Evolutionary conservation across 2,329 filamentous ascomycete species (phyloP), one percentile per base, ranked within the genome.

Genomic region (Plectosphaerella sp.): DNA sequence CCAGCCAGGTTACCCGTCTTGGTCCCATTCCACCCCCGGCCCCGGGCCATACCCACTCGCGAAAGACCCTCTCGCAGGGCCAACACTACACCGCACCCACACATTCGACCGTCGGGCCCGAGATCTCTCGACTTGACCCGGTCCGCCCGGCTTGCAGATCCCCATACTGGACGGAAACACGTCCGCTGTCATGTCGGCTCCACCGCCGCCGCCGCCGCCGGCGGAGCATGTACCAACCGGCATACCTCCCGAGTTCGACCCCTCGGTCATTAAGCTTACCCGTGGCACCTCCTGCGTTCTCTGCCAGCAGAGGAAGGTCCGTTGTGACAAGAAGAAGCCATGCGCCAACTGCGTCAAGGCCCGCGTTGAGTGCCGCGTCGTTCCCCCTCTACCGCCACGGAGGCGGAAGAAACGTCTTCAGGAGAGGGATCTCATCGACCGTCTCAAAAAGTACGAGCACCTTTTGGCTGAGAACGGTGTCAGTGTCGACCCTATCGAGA

Each of bases 251-350:
- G 57, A 56, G 48, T 54, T 54, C 54, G 77, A 80, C 54, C 62
- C 72, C 50, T 71, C 73, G 39, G 67, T 71, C 51, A 66, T 79
- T 58, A 83, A 83, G 66, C 67, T 83, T 59, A 83, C 79, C 39
- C 74, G 80, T 48, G 80, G 80, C 53, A 80, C 81, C 55, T 82
- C 79, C 54, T 93, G 89, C 61, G 77, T 89, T 14, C 75, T 85
- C 18, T 93, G 89, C 63, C 87, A 91, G 64, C 86, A 88, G 64
- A 82, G 87, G 55, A 91, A 91, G 66, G 79, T 91, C 42, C 84
- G 84, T 54, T 91, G 88, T 67, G 84, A 90, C 67, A 87, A 86
- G 67, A 82, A 78, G 59, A 84, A 84, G 67, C 87, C 87, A 15
- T 91, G 88, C 63, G 74, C 79, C 60, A 86, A 87, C 67, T 90